Evolutionary conservation across 768 basidiomycete genomes (phyloP), one percentile per base, ranked within the genome.

Genomic region (Boletus pseudo-olivaceus): DNA sequence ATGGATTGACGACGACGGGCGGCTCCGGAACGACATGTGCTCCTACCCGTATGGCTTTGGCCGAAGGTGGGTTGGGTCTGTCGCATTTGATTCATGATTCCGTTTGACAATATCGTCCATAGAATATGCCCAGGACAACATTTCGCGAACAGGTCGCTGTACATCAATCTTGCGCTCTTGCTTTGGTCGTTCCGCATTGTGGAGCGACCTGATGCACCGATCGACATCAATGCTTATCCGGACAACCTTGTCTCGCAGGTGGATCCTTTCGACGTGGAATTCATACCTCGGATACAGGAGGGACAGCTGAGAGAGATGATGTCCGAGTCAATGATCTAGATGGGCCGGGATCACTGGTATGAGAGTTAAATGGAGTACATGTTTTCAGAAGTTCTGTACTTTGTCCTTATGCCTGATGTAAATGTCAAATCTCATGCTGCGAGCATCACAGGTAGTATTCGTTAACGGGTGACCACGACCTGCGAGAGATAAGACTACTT

Each of bases 81-180:
- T 49, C 23, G 1, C 14, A 10, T 9, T 12, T 20, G 9, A 23
- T 33, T 23, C 12, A 29, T 5, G n/a, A 14, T 23, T 29, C 19
- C n/a, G n/a, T n/a, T n/a, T 37, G 41, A 45, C n/a, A 26, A 15
- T 4, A 1, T 19, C 8, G 5, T 23, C 4, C 26, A 35, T 15
- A 80, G 84, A 37, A 75, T 84, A 2, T 87, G 84, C 50, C 84
- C 83, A 0, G 84, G 84, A 1, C 78, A 77, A 54, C 73, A 83
- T 64, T 75, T 87, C 27, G 84, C 58, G 4, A 52, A 58, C 27
- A 40, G n/a, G 5, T 86, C 85, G 5, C 68, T 87, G 2, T 82
- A 82, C 61, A 71, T 87, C 49, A 85, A 81, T 62, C 78, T 75
- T 1, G 81, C 83, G 0, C 71, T 85, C 12, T 64, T 82, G 7